phyloP scores from a whole-genome alignment of 371 early-diverging fungal species.

The Lichtheimia ramosa region DNA sequence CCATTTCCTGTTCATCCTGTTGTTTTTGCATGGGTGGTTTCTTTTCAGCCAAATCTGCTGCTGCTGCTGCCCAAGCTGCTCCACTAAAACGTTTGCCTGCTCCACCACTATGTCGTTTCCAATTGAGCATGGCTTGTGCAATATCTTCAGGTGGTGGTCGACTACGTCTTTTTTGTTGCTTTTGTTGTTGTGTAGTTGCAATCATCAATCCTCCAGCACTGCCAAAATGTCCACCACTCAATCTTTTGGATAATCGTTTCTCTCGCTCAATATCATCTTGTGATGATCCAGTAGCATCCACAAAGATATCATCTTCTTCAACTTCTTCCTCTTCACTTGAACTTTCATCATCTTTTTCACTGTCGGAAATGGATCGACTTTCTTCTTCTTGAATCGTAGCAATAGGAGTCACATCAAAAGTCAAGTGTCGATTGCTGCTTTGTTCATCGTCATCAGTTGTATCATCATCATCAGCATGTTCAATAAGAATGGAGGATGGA shows the following conservation, averaged over 20 bases:
- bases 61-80: conserved; percentile 1
- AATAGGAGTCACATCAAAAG: neutral
- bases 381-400: conserved; percentile 8
- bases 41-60: conserved; percentile 1
- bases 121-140: conserved; percentile 40
- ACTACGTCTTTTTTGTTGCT: conserved; percentile 18
- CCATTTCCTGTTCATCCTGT: conserved; percentile 6
- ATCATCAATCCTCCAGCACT: conserved; percentile 49
- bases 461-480: neutral
- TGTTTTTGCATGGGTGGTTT: conserved; percentile 2
- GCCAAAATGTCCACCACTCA: conserved; percentile 52
- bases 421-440: neutral
- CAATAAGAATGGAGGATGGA: neutral
- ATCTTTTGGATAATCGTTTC: conserved; percentile 36
- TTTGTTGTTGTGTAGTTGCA: conserved; percentile 24
- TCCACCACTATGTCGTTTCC: conserved; percentile 38
- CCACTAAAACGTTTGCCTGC: conserved; percentile 10
- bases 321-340: conserved; percentile 25
- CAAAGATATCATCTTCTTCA: conserved; percentile 36
- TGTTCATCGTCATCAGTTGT: neutral
- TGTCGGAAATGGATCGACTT: neutral
- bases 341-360: conserved; percentile 16
- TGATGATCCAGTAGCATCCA: conserved; percentile 37
- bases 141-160: conserved; percentile 36
- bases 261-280: conserved; percentile 47